phyloP scores from a whole-genome alignment of 345 rosid genomes.

The Passiflora organensis region DNA sequence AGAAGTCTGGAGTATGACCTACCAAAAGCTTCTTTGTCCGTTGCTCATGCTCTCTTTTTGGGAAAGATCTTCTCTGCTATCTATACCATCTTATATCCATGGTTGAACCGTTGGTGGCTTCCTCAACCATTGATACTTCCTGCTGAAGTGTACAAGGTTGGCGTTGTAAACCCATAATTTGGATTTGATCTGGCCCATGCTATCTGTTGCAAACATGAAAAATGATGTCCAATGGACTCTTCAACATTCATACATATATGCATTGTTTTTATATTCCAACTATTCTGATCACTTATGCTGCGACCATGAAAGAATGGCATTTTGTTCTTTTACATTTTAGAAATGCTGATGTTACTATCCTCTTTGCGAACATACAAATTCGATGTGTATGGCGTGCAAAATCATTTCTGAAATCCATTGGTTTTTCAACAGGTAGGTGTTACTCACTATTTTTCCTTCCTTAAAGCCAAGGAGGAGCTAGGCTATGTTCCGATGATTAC shows the following conservation, averaged over 20 bases:
- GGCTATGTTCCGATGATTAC: slow-evolving; percentile 80
- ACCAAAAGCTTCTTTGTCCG: slow-evolving; percentile 53
- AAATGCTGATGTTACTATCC: neutral
- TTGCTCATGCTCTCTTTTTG: slow-evolving; percentile 49
- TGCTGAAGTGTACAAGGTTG: slow-evolving; percentile 86
- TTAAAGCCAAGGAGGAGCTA: slow-evolving; percentile 84
- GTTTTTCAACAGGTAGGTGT: slow-evolving; percentile 76
- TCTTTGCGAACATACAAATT: neutral
- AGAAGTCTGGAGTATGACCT: slow-evolving; percentile 65
- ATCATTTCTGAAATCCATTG: slow-evolving; percentile 7
- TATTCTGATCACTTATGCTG: neutral
- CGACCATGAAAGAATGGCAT: too few species aligned
- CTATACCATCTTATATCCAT: slow-evolving; percentile 71
- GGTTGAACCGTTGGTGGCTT: slow-evolving; percentile 78
- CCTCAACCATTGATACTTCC: slow-evolving; percentile 85
- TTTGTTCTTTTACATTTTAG: too few species aligned
- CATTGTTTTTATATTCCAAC: neutral
- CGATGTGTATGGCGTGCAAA: neutral
- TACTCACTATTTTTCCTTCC: slow-evolving; percentile 83
- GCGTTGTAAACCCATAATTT: slow-evolving; percentile 7
- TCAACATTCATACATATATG: neutral
- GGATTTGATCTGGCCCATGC: neutral
- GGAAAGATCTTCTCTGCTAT: slow-evolving; percentile 50
- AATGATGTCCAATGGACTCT: neutral
- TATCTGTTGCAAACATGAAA: neutral